Percentiles rank a stretch among this genome's conserved stretches.
phyloP scores from a whole-genome alignment of 768 basidiomycete species.

The Strobilomyces confusus region DNA sequence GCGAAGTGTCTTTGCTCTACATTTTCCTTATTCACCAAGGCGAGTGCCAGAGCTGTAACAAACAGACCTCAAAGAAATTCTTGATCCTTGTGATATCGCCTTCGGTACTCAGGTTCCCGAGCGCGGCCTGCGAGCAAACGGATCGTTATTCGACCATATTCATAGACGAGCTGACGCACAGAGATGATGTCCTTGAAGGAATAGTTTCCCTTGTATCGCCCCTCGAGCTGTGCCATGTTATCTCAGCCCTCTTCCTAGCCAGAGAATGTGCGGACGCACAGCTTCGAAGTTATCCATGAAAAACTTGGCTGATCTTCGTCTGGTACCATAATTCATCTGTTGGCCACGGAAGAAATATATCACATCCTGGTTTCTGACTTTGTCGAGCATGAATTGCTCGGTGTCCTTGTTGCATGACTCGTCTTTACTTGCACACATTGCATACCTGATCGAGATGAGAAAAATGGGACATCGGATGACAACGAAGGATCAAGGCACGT shows the following conservation, averaged over 20 bases:
- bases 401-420: constrained; percentile 55
- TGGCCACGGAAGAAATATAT: constrained; percentile 61
- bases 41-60: neutral
- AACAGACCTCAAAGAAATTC: constrained; percentile 71
- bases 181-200: constrained; percentile 49
- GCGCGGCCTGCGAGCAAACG: constrained; percentile 29
- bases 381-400: constrained; percentile 52
- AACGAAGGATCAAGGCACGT: constrained; percentile 20
- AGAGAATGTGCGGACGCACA: constrained; percentile 36
- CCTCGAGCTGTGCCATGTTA: constrained; percentile 43
- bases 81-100: constrained; percentile 60
- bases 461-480: neutral
- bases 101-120: constrained; percentile 55
- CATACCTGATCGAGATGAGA: constrained; percentile 40
- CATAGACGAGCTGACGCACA: constrained; percentile 32
- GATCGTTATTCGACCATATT: neutral
- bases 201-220: constrained; percentile 70
- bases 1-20: constrained; percentile 65
- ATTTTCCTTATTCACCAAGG: neutral
- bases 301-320: constrained; percentile 53
- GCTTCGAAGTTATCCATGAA: constrained; percentile 66
- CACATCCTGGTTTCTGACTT: constrained; percentile 59
- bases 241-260: neutral
- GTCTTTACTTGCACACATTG: constrained; percentile 60
- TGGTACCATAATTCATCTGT: constrained; percentile 49